A percentile compares a stretch with the other conserved stretches of the same genome.
Conservation (phyloP, 1,284 basidiomycete genomes). For the Papiliotrema flavescens region DNA sequence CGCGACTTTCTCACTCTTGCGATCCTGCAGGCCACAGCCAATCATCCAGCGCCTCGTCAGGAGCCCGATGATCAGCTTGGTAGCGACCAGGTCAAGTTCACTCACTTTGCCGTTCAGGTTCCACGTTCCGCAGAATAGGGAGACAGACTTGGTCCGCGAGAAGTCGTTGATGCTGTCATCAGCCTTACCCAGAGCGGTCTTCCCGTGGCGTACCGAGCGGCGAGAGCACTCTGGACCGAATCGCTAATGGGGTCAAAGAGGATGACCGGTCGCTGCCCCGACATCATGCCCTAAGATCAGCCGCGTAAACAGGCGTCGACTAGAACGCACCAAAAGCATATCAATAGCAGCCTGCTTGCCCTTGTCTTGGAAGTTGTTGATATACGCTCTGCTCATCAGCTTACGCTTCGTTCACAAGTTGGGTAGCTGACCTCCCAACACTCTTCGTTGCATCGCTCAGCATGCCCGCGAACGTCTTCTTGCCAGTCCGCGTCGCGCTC, state of each 20-base stretch:
- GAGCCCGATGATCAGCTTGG: slow-evolving; percentile 53
- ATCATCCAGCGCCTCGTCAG: slow-evolving; percentile 75
- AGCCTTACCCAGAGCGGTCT: neutral
- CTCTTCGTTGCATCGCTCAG: slow-evolving; percentile 96
- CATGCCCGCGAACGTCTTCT: slow-evolving; percentile 85
- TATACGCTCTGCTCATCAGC: slow-evolving; percentile 67
- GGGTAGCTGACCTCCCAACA: slow-evolving; percentile 53
- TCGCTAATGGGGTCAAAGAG: slow-evolving; percentile 95
- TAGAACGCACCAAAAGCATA: slow-evolving; percentile 71
- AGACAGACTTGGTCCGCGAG: slow-evolving; percentile 68
- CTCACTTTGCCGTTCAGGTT: slow-evolving; percentile 86
- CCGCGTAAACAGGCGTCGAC: neutral
- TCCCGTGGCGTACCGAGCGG: slow-evolving; percentile 56
- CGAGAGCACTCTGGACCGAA: slow-evolving; percentile 66
- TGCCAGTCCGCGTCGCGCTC: slow-evolving; percentile 89
- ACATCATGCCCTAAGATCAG: slow-evolving; percentile 76
- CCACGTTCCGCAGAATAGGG: slow-evolving; percentile 87
- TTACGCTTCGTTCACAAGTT: too few relatives aligned
- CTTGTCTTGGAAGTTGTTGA: slow-evolving; percentile 97
- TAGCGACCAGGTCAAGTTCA: neutral
- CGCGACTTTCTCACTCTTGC: slow-evolving; percentile 56
- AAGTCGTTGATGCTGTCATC: slow-evolving; percentile 70
- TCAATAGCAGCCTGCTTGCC: slow-evolving; percentile 93
- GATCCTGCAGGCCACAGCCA: slow-evolving; percentile 82
- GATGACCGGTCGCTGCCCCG: slow-evolving; percentile 77